phyloP scores from a whole-genome alignment of 345 rosid species.

The Citropsis articulata region DNA sequence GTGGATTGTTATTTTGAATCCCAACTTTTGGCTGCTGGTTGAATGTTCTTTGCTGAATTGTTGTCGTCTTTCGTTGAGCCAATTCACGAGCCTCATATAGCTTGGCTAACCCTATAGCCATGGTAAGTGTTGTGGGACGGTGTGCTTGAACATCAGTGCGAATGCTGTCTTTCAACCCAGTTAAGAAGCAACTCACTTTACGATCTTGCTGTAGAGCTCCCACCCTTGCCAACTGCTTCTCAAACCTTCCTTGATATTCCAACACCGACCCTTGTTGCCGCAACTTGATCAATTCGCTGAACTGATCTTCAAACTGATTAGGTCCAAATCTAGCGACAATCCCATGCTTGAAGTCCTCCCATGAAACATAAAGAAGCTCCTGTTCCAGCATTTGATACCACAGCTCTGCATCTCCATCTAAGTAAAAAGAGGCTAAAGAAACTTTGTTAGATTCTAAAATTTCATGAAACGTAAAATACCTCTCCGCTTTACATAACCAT shows the following conservation, averaged over 20 bases:
- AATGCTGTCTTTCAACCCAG: not conserved
- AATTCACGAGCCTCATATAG: not conserved
- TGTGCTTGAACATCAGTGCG: not conserved
- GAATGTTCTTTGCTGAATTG: not conserved
- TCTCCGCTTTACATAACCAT: not conserved
- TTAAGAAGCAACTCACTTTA: too few relatives aligned
- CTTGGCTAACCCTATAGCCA: not conserved
- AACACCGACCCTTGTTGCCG: not conserved
- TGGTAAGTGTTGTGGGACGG: not conserved
- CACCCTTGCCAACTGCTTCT: not conserved
- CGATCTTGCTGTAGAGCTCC: too few relatives aligned
- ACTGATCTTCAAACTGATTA: not conserved
- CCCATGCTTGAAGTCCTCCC: not conserved
- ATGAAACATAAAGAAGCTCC: not conserved
- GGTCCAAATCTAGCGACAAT: not conserved
- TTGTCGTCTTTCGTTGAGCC: not conserved
- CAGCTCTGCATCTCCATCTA: not conserved
- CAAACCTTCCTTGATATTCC: not conserved
- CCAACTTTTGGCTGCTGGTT: too few relatives aligned
- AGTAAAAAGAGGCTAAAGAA: not conserved
- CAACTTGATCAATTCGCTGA: not conserved
- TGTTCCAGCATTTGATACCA: not conserved
- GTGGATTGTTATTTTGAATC: not conserved
- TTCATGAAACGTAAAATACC: not conserved
- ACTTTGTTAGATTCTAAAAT: not conserved